Percentiles rank a stretch among this genome's conserved stretches.
phyloP scores from a whole-genome alignment of 225 moss, liverwort and hornwort genomes.

The Physcomitrellopsis africana region DNA sequence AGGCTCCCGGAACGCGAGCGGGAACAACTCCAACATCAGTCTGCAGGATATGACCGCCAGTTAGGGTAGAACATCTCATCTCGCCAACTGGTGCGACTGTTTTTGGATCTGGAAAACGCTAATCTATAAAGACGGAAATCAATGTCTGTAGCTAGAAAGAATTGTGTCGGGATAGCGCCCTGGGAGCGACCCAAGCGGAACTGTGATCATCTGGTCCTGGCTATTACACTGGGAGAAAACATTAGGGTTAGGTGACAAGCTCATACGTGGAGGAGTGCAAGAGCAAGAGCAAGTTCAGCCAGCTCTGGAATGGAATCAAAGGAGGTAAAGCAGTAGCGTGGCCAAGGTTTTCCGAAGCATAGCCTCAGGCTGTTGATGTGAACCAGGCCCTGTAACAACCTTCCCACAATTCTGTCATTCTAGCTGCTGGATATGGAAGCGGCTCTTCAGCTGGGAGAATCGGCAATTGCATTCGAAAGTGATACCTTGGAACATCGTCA shows the following conservation, averaged over 20 bases:
- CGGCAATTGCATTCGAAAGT: too few relatives aligned
- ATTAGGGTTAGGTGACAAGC: not conserved
- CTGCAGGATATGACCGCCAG: slow-evolving; percentile 52
- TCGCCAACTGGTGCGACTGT: not conserved
- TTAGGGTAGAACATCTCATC: slow-evolving; percentile 26
- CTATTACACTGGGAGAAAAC: not conserved
- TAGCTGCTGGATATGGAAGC: too few relatives aligned
- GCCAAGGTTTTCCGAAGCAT: not conserved
- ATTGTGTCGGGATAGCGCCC: too few relatives aligned
- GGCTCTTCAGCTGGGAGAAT: too few relatives aligned
- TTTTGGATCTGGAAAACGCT: not conserved
- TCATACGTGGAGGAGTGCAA: too few relatives aligned
- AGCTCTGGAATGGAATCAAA: not conserved
- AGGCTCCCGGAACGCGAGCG: slow-evolving; percentile 36
- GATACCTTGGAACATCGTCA: not conserved
- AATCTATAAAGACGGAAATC: not conserved
- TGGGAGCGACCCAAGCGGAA: too few relatives aligned
- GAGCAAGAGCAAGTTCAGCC: too few relatives aligned
- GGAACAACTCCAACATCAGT: slow-evolving; percentile 37
- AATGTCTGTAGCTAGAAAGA: too few relatives aligned
- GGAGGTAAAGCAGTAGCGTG: not conserved
- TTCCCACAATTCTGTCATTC: too few relatives aligned
- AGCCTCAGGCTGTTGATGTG: too few relatives aligned
- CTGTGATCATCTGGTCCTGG: too few relatives aligned
- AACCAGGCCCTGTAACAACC: too few relatives aligned